Percentiles rank a stretch among this genome's conserved stretches.
These are phyloP conservation scores for Aspergillus japonicus DNA, from an alignment of 2,329 filamentous ascomycete genomes.

Conservation along the genomic window DNA sequence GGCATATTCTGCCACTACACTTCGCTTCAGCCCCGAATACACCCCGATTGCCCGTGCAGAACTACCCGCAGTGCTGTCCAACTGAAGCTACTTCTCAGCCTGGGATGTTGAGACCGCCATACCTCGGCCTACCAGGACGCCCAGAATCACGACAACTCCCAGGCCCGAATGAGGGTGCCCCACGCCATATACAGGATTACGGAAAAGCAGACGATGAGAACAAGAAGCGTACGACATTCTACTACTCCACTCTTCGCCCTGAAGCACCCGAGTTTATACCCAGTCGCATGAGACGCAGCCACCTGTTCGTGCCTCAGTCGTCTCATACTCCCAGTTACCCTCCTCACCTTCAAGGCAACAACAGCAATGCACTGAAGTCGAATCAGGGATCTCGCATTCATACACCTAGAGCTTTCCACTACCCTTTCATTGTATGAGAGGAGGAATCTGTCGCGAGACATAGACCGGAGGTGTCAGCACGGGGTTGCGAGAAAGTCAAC, in stretches of 20 bases:
- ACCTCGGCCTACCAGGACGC: no score
- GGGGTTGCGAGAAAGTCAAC: neutral
- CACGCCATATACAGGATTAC: neutral
- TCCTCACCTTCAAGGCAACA: neutral
- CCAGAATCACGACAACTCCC: neutral
- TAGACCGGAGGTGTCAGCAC: neutral
- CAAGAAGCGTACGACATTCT: neutral
- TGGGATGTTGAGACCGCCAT: no score
- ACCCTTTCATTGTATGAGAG: neutral
- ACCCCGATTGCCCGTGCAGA: no score
- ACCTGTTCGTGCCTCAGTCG: neutral
- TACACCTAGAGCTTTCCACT: neutral
- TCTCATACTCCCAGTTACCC: neutral
- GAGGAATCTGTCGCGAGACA: neutral
- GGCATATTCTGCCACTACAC: neutral
- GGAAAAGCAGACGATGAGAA: neutral
- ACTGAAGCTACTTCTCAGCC: no score
- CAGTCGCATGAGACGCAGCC: constrained; percentile 2
- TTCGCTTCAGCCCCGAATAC: neutral
- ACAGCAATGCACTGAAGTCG: neutral
- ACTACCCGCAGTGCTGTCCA: no score
- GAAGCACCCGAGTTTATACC: constrained; percentile 25
- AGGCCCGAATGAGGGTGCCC: neutral
- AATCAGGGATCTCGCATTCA: neutral
- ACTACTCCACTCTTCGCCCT: constrained; percentile 16